Conservation (phyloP, 768 basidiomycete species). For the Russula earlei region DNA sequence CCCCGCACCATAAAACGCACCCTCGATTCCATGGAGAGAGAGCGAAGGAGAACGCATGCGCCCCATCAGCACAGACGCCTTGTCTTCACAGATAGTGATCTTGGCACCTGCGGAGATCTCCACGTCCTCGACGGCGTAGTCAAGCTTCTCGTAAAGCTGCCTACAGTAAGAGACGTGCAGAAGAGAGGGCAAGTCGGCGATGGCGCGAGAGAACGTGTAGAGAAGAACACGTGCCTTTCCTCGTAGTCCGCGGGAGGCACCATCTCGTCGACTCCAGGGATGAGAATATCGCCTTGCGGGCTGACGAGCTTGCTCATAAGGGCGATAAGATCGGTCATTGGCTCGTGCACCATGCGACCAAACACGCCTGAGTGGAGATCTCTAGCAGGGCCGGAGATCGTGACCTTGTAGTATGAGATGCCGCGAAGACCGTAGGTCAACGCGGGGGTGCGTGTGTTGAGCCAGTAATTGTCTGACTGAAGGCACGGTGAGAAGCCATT, state of each 20-base stretch:
- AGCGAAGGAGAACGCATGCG: constrained; percentile 87
- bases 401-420: constrained; percentile 76
- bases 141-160: constrained; percentile 60
- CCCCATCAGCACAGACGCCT: constrained; percentile 77
- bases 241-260: constrained; percentile 63
- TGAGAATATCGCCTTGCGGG: constrained; percentile 67
- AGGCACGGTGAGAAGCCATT: background rate
- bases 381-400: constrained; percentile 70
- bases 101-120: constrained; percentile 66
- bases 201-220: background rate
- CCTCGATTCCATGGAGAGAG: constrained; percentile 92
- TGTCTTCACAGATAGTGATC: constrained; percentile 69
- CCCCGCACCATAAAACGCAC: constrained; percentile 78
- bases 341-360: constrained; percentile 75
- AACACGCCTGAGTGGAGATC: constrained; percentile 90
- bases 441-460: constrained; percentile 70
- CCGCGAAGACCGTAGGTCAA: constrained; percentile 87
- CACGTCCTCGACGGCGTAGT: constrained; percentile 65
- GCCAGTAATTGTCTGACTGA: constrained; percentile 92
- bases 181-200: background rate
- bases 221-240: constrained; percentile 44
- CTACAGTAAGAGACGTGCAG: constrained; percentile 27
- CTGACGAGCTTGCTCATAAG: constrained; percentile 83
- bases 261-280: constrained; percentile 84
- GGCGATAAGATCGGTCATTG: constrained; percentile 86